Evolutionary conservation across 2,329 filamentous ascomycete species (phyloP), one percentile per base, ranked within the genome.

Genomic region (Byssoonygena ceratinophila): DNA sequence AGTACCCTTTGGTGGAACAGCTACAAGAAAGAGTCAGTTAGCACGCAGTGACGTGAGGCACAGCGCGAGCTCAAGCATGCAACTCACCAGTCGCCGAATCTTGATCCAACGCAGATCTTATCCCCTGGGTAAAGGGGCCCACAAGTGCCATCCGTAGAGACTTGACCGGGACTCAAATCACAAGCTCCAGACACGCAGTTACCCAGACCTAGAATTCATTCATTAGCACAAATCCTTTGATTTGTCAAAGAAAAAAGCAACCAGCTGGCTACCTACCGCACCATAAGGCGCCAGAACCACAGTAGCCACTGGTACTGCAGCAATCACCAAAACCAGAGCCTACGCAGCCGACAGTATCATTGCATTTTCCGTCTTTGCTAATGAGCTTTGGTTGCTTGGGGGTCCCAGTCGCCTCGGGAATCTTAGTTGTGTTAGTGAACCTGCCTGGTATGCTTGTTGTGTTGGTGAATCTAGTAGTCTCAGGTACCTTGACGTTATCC

Each of bases 1-100:
- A 62, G 46, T 59, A 61, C 7, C 55, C 58, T 20, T 29, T 39
- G n/a, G 31, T 56, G 4, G 56, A 58, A 46, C 56, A 58, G 34
- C 56, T 58, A 20, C 20, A 39, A 25, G 40, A 4, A 16, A 45
- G 36, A 16, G 31, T 54, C 39, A 54, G 52, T 29, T 22, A n/a
- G 14, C 14, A 37, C 18, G 20, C 27, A 45, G 3, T 11, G 5
- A 32, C 29, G 5, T n/a, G 7, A 6, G 12, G 5, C 29, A 8
- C n/a, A 29, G 20, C 5, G 32, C 2, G 27, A 23, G 14, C 14
- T 25, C 18, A 40, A 23, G 16, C 9, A 20, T 34, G 37, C 14
- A 4, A 52, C 56, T 53, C 47, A 58, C 52, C 56, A 58, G 14
- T 56, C 53, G 29, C 56, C 56, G 52, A 54, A 57, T 44, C 47